Conservation (phyloP, 306 rosid genomes). For the Fragaria nilgerrensis region DNA sequence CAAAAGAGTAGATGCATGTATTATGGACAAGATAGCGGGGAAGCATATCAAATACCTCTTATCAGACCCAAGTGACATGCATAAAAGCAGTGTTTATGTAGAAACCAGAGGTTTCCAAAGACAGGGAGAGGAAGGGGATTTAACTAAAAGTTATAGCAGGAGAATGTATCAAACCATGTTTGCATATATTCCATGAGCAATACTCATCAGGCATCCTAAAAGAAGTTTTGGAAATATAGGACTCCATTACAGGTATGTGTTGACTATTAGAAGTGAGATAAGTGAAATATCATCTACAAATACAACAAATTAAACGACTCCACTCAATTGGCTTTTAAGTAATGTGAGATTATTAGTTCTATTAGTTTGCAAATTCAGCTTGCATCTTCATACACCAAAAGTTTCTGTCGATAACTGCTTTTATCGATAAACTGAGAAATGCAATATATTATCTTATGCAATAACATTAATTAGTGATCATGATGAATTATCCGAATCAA, state of each 20-base stretch:
- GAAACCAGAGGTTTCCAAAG: neutral
- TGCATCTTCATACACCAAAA: neutral
- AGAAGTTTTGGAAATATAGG: neutral
- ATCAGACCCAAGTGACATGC: neutral
- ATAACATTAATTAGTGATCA: neutral
- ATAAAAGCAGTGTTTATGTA: neutral
- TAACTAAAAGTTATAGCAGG: neutral
- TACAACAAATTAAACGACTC: neutral
- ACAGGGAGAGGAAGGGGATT: neutral
- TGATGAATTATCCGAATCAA: neutral
- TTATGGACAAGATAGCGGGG: neutral
- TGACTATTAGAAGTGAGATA: neutral
- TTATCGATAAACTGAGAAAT: neutral
- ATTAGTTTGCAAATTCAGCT: neutral
- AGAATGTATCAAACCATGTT: slow-evolving; percentile 4
- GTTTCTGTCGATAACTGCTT: neutral
- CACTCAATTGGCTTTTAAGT: neutral
- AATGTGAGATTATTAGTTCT: neutral
- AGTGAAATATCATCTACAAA: neutral
- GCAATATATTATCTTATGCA: neutral
- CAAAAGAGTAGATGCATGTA: neutral
- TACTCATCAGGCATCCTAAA: neutral
- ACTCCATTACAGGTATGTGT: neutral
- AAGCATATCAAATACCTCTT: neutral
- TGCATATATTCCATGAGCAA: neutral